Evolutionary conservation across 352 stramenopile genomes (phyloP).

Genomic region (Phytophthora melonis): DNA sequence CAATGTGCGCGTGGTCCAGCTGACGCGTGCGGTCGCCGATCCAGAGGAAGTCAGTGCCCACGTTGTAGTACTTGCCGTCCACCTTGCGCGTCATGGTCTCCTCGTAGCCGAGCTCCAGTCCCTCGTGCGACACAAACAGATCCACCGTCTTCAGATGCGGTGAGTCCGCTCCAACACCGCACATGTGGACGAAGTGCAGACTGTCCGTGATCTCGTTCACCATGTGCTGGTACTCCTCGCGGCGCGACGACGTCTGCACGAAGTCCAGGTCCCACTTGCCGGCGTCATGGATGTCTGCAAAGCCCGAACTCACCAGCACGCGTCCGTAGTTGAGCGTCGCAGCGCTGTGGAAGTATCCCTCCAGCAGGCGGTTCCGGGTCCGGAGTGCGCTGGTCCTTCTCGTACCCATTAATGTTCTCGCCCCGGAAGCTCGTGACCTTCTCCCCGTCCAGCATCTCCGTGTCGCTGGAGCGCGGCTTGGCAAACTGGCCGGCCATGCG

Average conservation of each 20-base stretch:
- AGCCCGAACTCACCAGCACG: slow-evolving; percentile 95
- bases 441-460: slow-evolving; percentile 95
- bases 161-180: slow-evolving; percentile 93
- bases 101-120: slow-evolving; percentile 98
- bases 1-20: slow-evolving; percentile 97
- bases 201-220: slow-evolving; percentile 97
- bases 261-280: slow-evolving; percentile 99
- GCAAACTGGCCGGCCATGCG: slow-evolving; percentile 99
- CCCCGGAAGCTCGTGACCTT: slow-evolving; percentile 96
- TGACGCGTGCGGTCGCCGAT: slow-evolving; percentile 98
- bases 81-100: slow-evolving; percentile 97
- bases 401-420: slow-evolving; percentile 98
- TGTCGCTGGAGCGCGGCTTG: slow-evolving; percentile 96
- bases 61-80: slow-evolving; percentile 97
- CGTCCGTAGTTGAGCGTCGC: slow-evolving; percentile 98
- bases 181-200: slow-evolving; percentile 96
- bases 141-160: slow-evolving; percentile 94
- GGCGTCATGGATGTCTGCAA: slow-evolving; percentile 97
- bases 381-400: slow-evolving; percentile 92
- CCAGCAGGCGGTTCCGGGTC: slow-evolving; percentile 95
- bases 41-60: slow-evolving; percentile 98
- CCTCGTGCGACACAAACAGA: slow-evolving; percentile 99
- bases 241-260: slow-evolving; percentile 95
- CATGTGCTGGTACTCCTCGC: slow-evolving; percentile 96
- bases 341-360: slow-evolving; percentile 98